Evolutionary conservation across 192 early-diverging fungal genomes (phyloP).

Genomic region (Dissophora ornata): DNA sequence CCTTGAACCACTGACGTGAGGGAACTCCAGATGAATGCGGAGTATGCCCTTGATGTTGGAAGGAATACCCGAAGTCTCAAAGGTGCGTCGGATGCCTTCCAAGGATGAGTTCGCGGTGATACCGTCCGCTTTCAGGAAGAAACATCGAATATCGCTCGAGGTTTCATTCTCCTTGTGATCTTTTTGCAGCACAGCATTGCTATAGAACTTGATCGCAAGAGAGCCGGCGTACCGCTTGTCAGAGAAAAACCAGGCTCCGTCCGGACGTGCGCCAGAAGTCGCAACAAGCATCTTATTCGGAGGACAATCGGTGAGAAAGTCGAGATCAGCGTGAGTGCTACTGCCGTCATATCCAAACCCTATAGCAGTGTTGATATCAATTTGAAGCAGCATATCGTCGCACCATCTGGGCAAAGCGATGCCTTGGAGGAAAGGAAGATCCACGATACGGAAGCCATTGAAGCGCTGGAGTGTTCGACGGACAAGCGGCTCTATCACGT

Average conservation of each 20-base stretch:
- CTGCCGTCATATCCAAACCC: slow-evolving; percentile 14
- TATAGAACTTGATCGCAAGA: slow-evolving; percentile 27
- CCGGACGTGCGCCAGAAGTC: slow-evolving; percentile 3
- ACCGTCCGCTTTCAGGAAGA: slow-evolving; percentile 22
- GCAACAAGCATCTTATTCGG: slow-evolving; percentile 16
- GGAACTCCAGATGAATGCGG: no score
- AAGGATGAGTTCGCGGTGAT: not conserved
- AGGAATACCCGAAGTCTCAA: no score
- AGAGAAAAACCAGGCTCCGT: slow-evolving; percentile 27
- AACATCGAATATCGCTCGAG: slow-evolving; percentile 20
- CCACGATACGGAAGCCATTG: slow-evolving; percentile 19
- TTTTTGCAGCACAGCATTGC: not conserved
- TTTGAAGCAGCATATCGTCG: slow-evolving; percentile 25
- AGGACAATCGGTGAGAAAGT: slow-evolving; percentile 23
- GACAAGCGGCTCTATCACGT: slow-evolving; percentile 29
- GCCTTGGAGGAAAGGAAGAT: slow-evolving; percentile 39
- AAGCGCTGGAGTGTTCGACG: slow-evolving; percentile 29
- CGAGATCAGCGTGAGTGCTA: slow-evolving; percentile 2
- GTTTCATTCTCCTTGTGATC: not conserved
- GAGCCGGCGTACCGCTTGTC: slow-evolving; percentile 25
- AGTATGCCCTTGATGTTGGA: no score
- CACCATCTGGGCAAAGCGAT: slow-evolving; percentile 27
- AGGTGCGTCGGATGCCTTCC: not conserved
- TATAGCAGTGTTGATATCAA: slow-evolving; percentile 31
- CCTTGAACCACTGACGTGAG: no score